A percentile compares a stretch with the other conserved stretches of the same genome.
These are phyloP conservation scores for Cercophora newfieldiana DNA, from an alignment of 495 filamentous ascomycete genomes.

Conservation along the genomic window DNA sequence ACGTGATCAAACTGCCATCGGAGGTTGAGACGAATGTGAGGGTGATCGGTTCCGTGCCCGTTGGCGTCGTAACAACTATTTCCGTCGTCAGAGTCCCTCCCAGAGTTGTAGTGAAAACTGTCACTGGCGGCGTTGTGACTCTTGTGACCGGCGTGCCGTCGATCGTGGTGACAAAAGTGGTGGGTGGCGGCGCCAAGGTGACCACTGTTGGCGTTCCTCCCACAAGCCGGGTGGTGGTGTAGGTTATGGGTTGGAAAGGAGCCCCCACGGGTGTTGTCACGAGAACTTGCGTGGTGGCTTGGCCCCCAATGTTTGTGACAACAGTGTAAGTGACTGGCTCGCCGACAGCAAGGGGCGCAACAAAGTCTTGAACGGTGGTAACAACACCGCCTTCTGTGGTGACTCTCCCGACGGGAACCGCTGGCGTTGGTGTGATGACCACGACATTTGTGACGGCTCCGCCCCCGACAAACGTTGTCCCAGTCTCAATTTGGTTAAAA, in stretches of 20 bases:
- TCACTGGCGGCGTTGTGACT: constrained; percentile 29
- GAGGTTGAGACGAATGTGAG: constrained; percentile 31
- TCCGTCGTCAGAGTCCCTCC: constrained; percentile 30
- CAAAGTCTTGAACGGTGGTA: constrained; percentile 18
- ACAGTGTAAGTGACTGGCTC: constrained; percentile 25
- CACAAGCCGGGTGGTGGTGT: constrained; percentile 24
- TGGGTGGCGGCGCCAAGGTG: constrained; percentile 22
- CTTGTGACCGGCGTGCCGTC: constrained; percentile 29
- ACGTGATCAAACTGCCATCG: constrained; percentile 28
- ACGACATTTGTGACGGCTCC: constrained; percentile 24
- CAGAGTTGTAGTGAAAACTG: constrained; percentile 30
- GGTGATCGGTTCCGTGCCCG: constrained; percentile 28
- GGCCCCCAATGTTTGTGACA: constrained; percentile 23
- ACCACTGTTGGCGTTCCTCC: constrained; percentile 34
- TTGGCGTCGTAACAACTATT: constrained; percentile 31
- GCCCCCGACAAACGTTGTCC: constrained; percentile 21
- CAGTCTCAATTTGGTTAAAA: constrained; percentile 20
- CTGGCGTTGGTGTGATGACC: constrained; percentile 27
- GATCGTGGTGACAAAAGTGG: constrained; percentile 32
- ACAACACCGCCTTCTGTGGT: constrained; percentile 21
- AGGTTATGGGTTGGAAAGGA: constrained; percentile 24
- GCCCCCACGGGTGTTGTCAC: constrained; percentile 23
- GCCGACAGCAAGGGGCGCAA: constrained; percentile 12
- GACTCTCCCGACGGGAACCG: constrained; percentile 9
- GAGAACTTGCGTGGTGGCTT: constrained; percentile 21